Conservation (phyloP, 139 green algal species). For the Picochlorum sp. region DNA sequence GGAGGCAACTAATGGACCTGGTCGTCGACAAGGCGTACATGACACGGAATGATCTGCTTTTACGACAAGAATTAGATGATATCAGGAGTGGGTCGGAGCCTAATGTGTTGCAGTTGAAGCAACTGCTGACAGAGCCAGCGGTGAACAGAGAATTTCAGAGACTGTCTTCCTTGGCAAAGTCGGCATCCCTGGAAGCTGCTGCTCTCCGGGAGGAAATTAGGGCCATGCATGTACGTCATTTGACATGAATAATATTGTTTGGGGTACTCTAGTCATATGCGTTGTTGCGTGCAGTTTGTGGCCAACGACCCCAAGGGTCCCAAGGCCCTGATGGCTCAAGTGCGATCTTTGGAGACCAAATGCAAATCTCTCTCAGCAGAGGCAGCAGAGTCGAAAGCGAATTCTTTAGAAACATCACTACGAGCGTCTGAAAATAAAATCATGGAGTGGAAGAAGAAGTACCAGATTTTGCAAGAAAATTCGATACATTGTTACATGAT, state of each 20-base stretch:
- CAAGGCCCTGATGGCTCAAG: background rate
- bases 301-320: constrained; percentile 12
- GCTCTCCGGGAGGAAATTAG: constrained; percentile 7
- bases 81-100: constrained; percentile 10
- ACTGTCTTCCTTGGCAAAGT: background rate
- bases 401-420: background rate
- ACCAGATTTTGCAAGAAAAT: constrained; percentile 5
- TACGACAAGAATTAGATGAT: constrained; percentile 14
- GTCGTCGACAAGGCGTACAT: background rate
- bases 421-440: background rate
- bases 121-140: constrained; percentile 22
- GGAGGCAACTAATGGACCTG: background rate
- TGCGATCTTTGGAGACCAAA: constrained; percentile 3
- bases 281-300: background rate
- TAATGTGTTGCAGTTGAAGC: constrained; percentile 17
- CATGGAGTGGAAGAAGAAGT: constrained; percentile 5
- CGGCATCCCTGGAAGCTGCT: background rate
- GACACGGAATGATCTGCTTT: constrained; percentile 3
- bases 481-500: background rate
- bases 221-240: constrained; percentile 5
- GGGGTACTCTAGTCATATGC: background rate
- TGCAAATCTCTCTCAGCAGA: background rate
- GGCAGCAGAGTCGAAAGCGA: constrained; percentile 6
- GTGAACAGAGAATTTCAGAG: constrained; percentile 14
- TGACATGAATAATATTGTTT: background rate